Percentiles rank a stretch among this genome's conserved stretches.
Evolutionary conservation across 257 asterid genomes (phyloP).

Genomic region (Solanum gracilifrons): DNA sequence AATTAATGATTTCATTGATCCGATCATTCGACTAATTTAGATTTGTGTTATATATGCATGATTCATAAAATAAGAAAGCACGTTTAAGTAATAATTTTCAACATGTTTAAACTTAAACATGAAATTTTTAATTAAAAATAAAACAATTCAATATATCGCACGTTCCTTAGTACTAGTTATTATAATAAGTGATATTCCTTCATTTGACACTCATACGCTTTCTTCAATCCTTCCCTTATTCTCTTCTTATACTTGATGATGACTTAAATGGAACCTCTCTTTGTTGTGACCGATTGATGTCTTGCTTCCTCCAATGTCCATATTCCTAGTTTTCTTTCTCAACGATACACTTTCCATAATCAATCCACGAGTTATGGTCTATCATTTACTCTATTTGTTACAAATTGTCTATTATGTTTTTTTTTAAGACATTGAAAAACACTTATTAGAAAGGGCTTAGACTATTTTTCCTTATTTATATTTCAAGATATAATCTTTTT

Average conservation of each 20-base stretch:
- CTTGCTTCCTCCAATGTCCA: background rate
- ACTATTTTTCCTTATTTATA: background rate
- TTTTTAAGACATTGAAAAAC: background rate
- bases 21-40: background rate
- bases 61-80: background rate
- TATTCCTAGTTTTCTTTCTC: background rate
- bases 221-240: background rate
- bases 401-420: background rate
- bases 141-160: background rate
- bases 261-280: background rate
- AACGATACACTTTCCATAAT: background rate
- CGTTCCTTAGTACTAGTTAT: background rate
- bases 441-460: background rate
- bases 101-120: background rate
- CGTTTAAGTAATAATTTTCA: background rate
- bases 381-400: fast-evolving
- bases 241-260: background rate
- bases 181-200: background rate
- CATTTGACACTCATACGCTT: background rate
- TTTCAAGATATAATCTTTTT: background rate
- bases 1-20: background rate
- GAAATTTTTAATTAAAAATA: background rate
- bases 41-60: background rate
- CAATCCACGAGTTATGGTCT: background rate
- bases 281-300: background rate